Evolutionary conservation across 345 rosid genomes (phyloP).

Genomic region (Eucalyptus microcorys): DNA sequence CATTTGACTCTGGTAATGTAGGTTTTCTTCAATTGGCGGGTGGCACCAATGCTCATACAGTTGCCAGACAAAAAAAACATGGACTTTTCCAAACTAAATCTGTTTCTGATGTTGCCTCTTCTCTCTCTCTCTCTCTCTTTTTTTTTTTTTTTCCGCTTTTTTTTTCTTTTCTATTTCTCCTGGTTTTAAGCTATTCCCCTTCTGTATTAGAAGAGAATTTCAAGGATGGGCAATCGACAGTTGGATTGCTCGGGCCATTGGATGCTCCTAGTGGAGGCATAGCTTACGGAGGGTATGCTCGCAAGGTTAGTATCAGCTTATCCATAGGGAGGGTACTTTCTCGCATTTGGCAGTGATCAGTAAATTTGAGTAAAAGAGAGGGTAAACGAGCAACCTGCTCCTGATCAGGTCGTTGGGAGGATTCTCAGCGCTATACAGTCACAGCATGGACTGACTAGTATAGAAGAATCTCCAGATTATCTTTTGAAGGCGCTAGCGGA

Average conservation of each 20-base stretch:
- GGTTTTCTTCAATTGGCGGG: slow-evolving; percentile 59
- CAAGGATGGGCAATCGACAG: neutral
- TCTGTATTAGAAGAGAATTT: neutral
- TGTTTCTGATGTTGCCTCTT: neutral
- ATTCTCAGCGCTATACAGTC: slow-evolving; percentile 28
- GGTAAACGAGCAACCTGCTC: neutral
- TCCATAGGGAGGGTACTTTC: neutral
- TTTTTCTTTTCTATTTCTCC: neutral
- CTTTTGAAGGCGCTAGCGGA: slow-evolving; percentile 26
- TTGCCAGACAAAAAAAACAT: slow-evolving; percentile 18
- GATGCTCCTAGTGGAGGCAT: slow-evolving; percentile 28
- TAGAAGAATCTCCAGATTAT: slow-evolving; percentile 37
- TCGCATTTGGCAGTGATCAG: neutral
- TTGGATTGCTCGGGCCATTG: neutral
- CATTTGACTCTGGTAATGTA: neutral
- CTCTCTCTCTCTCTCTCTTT: too few species aligned
- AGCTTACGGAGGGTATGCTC: slow-evolving; percentile 49
- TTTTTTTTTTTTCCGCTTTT: neutral
- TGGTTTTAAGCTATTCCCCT: neutral
- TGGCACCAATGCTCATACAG: slow-evolving; percentile 46
- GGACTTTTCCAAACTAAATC: slow-evolving; percentile 26
- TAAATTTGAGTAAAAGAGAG: neutral
- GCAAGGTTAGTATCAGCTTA: slow-evolving; percentile 16
- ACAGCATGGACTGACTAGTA: slow-evolving; percentile 5
- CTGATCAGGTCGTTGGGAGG: slow-evolving; percentile 45